A percentile compares a stretch with the other conserved stretches of the same genome.
Conservation (phyloP, 2,329 filamentous ascomycete species). For the Dryadomyces quercus-mongolicae region DNA sequence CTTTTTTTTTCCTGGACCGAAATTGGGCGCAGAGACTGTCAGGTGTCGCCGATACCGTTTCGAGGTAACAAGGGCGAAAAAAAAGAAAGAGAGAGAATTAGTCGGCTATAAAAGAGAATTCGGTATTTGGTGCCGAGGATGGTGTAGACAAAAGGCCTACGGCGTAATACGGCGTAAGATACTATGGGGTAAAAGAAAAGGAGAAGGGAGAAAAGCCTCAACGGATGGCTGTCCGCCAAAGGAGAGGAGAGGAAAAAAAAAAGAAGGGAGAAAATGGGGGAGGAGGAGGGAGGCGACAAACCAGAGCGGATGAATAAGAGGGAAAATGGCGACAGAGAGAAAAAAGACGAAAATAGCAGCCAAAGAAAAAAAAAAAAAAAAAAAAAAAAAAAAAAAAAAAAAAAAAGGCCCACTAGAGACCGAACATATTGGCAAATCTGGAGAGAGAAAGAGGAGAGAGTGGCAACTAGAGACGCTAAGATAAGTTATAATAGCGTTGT, state of each 20-base stretch:
- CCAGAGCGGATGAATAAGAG: background rate
- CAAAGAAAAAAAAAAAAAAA: background rate
- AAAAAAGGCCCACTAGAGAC: background rate
- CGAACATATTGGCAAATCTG: background rate
- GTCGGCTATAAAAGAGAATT: background rate
- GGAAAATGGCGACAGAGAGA: background rate
- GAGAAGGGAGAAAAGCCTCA: too few relatives aligned
- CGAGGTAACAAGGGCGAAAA: background rate
- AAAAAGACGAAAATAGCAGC: background rate
- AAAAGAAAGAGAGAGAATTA: background rate
- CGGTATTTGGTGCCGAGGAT: too few relatives aligned
- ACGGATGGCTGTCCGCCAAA: too few relatives aligned
- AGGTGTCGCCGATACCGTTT: conserved; percentile 11
- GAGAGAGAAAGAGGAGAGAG: background rate
- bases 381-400: background rate
- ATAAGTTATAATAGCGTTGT: conserved; percentile 6
- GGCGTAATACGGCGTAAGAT: too few relatives aligned
- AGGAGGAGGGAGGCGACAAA: too few relatives aligned
- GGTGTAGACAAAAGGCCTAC: too few relatives aligned
- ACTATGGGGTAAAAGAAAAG: too few relatives aligned
- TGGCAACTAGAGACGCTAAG: background rate
- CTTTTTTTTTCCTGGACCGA: background rate
- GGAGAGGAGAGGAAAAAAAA: background rate
- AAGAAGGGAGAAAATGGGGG: background rate
- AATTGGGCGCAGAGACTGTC: background rate